These are phyloP conservation scores for Pseudopyrenochaeta lycopersici DNA, from an alignment of 2,329 filamentous ascomycete genomes.

Conservation along the genomic window DNA sequence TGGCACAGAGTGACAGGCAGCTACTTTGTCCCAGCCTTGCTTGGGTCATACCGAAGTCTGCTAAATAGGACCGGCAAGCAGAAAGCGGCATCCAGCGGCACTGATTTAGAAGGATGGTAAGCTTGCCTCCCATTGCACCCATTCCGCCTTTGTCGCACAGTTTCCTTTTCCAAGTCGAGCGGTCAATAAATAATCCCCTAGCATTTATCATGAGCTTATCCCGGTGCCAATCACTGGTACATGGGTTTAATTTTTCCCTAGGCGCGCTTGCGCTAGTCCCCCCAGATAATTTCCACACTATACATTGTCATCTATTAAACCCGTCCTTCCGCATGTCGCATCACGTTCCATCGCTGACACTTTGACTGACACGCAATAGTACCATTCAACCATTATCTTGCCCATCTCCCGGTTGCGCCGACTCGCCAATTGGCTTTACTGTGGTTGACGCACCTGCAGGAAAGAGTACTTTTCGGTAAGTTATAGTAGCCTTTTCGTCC, in stretches of 20 bases:
- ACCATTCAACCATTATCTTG: conserved; percentile 46
- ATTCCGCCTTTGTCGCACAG: conserved; percentile 36
- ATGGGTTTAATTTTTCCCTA: conserved; percentile 41
- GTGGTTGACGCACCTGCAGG: conserved; percentile 37
- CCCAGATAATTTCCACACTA: conserved; percentile 48
- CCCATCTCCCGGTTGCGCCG: conserved; percentile 30
- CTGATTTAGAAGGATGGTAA: conserved; percentile 50
- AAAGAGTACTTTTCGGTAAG: conserved; percentile 47
- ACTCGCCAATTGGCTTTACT: conserved; percentile 41
- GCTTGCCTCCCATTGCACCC: conserved; percentile 32
- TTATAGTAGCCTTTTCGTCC: conserved; percentile 11
- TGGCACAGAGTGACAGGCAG: conserved; percentile 46
- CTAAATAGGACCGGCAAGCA: conserved; percentile 34
- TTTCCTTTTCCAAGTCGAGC: conserved; percentile 36
- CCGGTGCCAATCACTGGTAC: conserved; percentile 43
- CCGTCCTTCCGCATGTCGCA: conserved; percentile 32
- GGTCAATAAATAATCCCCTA: conserved; percentile 39
- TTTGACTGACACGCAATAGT: conserved; percentile 36
- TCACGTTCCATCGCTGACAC: conserved; percentile 18
- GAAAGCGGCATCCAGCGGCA: conserved; percentile 39
- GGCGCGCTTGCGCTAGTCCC: conserved; percentile 45
- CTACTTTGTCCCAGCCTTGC: conserved; percentile 47
- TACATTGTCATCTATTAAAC: conserved; percentile 51
- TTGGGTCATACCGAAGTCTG: conserved; percentile 44
- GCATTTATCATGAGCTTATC: conserved; percentile 39